Evolutionary conservation across 2,329 filamentous ascomycete species (phyloP).

Genomic region (Colletotrichum spaethianum): DNA sequence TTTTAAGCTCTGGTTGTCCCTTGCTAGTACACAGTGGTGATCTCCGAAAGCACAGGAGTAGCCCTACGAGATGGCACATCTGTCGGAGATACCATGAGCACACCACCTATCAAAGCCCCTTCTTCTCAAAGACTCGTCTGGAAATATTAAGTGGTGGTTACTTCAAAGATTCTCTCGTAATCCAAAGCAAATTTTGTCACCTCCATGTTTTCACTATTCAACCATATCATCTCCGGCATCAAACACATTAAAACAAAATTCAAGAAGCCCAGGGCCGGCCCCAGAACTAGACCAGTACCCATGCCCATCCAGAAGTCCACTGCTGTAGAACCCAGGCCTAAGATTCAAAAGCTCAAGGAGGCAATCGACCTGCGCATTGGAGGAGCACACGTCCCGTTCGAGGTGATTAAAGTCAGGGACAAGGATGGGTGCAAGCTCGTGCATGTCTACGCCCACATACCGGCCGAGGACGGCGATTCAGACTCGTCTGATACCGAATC

Average conservation of each 20-base stretch:
- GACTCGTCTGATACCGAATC: too few relatives aligned
- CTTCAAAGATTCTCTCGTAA: background rate
- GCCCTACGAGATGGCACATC: background rate
- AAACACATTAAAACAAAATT: background rate
- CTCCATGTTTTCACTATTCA: background rate
- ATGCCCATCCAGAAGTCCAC: background rate
- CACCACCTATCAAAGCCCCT: too few relatives aligned
- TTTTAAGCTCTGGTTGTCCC: background rate
- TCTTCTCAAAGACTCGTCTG: too few relatives aligned
- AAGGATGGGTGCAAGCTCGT: background rate
- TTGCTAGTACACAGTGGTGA: background rate
- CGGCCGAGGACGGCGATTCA: background rate
- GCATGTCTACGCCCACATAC: background rate
- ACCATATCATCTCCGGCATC: background rate
- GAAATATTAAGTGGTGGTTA: rapidly evolving
- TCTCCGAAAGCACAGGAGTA: background rate
- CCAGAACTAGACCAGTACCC: background rate
- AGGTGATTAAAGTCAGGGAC: background rate
- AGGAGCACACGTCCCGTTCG: background rate
- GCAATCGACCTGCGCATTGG: background rate
- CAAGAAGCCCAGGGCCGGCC: background rate
- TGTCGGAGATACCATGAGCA: background rate
- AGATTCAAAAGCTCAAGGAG: background rate
- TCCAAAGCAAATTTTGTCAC: too few relatives aligned
- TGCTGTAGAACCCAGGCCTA: background rate